Evolutionary conservation across 306 rosid species (phyloP).

Genomic region (Begonia masoniana): DNA sequence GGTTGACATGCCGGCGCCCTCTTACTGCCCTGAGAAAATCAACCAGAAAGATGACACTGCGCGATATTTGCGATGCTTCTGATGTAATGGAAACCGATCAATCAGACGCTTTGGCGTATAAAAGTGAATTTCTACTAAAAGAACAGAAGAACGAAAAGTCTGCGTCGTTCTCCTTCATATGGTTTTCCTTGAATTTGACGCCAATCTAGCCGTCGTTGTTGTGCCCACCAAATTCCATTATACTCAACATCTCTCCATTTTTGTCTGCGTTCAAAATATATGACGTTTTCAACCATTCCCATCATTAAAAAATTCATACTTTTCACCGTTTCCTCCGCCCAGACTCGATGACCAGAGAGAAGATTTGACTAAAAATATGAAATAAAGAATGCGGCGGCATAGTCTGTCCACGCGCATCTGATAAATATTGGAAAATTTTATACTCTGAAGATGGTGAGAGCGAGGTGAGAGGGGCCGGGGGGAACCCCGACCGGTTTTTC

Average conservation of each 20-base stretch:
- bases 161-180: conserved; percentile 4
- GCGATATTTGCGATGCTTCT: background rate
- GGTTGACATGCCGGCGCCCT: conserved; percentile 19
- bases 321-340: too few species aligned
- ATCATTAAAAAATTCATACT: too few species aligned
- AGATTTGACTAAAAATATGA: too few species aligned
- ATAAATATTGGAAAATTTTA: too few species aligned
- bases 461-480: too few species aligned
- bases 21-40: background rate
- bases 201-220: conserved; percentile 12
- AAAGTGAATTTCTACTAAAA: background rate
- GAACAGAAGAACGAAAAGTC: background rate
- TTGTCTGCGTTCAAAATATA: too few species aligned
- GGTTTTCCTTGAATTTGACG: conserved; percentile 34
- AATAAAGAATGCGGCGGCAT: too few species aligned
- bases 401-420: too few species aligned
- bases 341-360: too few species aligned
- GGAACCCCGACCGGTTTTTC: too few species aligned
- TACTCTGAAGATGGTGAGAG: too few species aligned
- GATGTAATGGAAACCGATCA: background rate
- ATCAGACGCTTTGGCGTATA: background rate
- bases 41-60: background rate
- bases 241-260: background rate
- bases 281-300: too few species aligned
- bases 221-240: background rate